Evolutionary conservation across 2,329 filamentous ascomycete genomes (phyloP).

Genomic region (Arthrobotrys sphaeroides): DNA sequence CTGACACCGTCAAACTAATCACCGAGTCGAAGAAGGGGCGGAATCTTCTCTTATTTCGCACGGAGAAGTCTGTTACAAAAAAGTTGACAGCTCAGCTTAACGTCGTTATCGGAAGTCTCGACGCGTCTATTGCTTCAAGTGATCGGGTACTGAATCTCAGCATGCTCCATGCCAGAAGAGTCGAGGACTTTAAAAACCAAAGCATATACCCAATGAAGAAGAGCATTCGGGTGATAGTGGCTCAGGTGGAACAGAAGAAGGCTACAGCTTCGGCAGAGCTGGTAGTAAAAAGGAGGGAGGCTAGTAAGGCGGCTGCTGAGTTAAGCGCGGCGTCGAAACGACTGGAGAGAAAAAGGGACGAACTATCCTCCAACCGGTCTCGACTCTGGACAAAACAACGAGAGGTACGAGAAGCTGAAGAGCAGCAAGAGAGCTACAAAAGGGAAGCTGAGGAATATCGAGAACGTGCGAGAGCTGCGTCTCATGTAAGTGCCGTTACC

Average conservation of each 20-base stretch:
- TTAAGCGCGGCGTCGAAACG: background rate
- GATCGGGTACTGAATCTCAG: conserved; percentile 11
- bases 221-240: conserved; percentile 5
- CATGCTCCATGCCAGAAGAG: conserved; percentile 16
- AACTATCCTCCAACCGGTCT: conserved; percentile 8
- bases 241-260: conserved; percentile 17
- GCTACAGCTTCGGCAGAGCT: conserved; percentile 1
- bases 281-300: background rate
- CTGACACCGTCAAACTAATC: conserved; percentile 14
- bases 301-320: conserved; percentile 4
- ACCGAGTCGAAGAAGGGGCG: background rate
- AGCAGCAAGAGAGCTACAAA: background rate
- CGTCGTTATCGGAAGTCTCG: conserved; percentile 16
- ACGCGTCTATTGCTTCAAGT: conserved; percentile 15
- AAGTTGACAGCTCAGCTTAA: conserved; percentile 1
- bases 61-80: conserved; percentile 1
- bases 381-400: background rate
- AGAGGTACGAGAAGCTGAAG: background rate
- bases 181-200: conserved; percentile 26
- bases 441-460: background rate
- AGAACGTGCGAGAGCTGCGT: conserved; percentile 3
- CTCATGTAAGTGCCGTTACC: background rate
- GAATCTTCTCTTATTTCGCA: conserved; percentile 20
- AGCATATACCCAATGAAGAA: conserved; percentile 7
- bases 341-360: background rate